Percentiles rank a stretch among this genome's conserved stretches.
Conservation (phyloP, 768 basidiomycete species). For the Suillus clintonianus region DNA sequence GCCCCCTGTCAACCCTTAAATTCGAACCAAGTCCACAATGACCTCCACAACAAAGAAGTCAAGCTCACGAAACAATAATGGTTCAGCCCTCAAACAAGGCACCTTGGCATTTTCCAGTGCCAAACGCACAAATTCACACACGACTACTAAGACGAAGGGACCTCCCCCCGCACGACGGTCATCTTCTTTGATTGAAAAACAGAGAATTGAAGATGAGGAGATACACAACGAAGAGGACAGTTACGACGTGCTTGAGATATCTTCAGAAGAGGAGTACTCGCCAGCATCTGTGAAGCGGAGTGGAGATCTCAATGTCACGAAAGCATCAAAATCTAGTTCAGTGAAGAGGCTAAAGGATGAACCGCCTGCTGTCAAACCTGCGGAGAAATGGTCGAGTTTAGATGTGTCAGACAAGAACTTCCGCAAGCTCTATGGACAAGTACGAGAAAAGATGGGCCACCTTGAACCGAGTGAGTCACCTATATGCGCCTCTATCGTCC, state of each 20-base stretch:
- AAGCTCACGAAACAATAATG: background rate
- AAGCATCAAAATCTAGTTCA: constrained; percentile 5
- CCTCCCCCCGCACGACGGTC: background rate
- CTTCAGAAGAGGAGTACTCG: constrained; percentile 21
- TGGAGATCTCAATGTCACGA: constrained; percentile 27
- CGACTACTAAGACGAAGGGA: constrained; percentile 20
- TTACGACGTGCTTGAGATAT: constrained; percentile 13
- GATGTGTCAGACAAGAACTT: constrained; percentile 55
- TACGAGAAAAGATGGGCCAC: constrained; percentile 55
- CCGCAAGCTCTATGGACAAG: constrained; percentile 48
- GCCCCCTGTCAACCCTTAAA: background rate
- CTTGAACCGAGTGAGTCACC: constrained; percentile 57
- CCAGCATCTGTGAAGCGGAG: constrained; percentile 1
- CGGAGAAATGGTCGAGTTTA: constrained; percentile 23
- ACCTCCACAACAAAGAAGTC: background rate
- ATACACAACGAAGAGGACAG: background rate
- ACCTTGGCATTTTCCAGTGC: constrained; percentile 46
- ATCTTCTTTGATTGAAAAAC: constrained; percentile 5
- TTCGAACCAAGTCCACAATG: background rate
- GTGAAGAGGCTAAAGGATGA: constrained; percentile 10
- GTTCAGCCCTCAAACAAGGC: constrained; percentile 42
- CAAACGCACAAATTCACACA: constrained; percentile 43
- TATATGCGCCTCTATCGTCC: background rate
- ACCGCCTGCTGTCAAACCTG: background rate
- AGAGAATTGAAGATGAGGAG: constrained; percentile 2